Evolutionary conservation across 78 protist genomes (phyloP).

Genomic region (slime mould (Dictyostelium discoideum)): DNA sequence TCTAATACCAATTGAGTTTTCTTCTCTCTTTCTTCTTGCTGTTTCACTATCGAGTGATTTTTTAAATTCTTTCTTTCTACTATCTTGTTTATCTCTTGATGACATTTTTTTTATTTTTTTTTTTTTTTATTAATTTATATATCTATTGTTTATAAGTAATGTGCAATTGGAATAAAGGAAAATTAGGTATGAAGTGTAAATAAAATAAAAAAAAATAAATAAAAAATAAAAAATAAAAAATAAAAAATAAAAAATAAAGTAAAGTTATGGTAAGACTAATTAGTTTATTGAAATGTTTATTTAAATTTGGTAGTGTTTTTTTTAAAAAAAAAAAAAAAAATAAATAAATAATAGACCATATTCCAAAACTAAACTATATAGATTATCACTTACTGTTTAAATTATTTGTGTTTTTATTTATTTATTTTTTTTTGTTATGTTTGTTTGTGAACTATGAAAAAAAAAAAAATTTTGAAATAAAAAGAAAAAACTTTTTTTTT

Average conservation of each 20-base stretch:
- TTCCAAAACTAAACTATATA: background rate
- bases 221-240: background rate
- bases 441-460: background rate
- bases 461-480: background rate
- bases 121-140: background rate
- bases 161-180: too few relatives aligned
- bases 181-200: background rate
- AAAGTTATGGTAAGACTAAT: background rate
- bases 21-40: constrained; percentile 72
- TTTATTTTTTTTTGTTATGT: background rate
- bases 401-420: too few relatives aligned
- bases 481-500: background rate
- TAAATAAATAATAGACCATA: background rate
- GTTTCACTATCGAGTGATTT: constrained; percentile 35
- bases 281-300: background rate
- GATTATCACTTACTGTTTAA: background rate
- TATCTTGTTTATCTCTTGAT: constrained; percentile 66
- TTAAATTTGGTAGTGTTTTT: background rate
- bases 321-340: too few relatives aligned
- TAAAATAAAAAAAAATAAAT: too few relatives aligned
- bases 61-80: constrained; percentile 62
- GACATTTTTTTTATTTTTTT: constrained; percentile 12
- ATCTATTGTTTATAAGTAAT: too few relatives aligned
- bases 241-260: background rate
- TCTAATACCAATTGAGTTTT: constrained; percentile 35